Conservation (phyloP, 257 asterid genomes). For the Nicotiana sylvestris region DNA sequence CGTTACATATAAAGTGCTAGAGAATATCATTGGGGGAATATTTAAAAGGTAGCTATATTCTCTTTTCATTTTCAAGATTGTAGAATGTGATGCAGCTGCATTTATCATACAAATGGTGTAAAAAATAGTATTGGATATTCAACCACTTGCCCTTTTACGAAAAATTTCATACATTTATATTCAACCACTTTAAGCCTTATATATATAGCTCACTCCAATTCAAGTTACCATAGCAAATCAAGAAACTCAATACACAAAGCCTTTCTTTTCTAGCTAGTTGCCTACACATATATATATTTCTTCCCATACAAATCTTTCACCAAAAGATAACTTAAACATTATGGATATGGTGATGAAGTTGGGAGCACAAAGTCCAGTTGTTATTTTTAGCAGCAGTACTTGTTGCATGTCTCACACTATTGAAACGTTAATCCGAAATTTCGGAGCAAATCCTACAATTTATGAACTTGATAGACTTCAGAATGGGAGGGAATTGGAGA, state of each 20-base stretch:
- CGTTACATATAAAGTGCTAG: too few species aligned
- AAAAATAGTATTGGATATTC: neutral
- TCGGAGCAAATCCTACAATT: neutral
- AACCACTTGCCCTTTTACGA: neutral
- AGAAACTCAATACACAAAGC: conserved; percentile 2
- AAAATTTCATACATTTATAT: neutral
- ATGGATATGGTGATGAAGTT: conserved; percentile 9
- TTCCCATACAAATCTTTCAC: neutral
- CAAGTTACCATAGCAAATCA: neutral
- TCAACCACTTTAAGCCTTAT: neutral
- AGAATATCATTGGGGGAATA: too few species aligned
- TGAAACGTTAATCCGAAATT: neutral
- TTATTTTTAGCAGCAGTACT: neutral
- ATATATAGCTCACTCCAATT: neutral
- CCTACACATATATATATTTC: neutral
- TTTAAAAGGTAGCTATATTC: too few species aligned
- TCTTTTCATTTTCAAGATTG: neutral
- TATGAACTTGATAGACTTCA: conserved; percentile 2
- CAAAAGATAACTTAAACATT: neutral
- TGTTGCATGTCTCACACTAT: conserved; percentile 8
- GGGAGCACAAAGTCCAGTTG: neutral
- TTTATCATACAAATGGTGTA: too few species aligned
- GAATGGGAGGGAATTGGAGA: neutral
- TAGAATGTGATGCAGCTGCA: neutral
- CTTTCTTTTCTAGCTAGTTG: neutral